A percentile compares a stretch with the other conserved stretches of the same genome.
phyloP scores from a whole-genome alignment of 495 filamentous ascomycete genomes.

The Xylaria scruposa region DNA sequence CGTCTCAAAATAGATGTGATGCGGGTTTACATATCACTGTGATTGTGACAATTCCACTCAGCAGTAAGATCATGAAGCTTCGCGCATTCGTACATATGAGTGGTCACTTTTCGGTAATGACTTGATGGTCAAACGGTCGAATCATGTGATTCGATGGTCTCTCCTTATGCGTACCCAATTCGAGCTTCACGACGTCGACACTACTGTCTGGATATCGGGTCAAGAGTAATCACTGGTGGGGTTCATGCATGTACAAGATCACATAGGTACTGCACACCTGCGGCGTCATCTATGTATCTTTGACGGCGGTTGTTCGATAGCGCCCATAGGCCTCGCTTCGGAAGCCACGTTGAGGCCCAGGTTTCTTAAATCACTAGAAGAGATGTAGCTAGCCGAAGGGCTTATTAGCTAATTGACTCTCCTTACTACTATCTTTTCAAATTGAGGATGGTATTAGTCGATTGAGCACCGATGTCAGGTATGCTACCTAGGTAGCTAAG shows the following conservation, averaged over 20 bases:
- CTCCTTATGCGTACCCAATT: neutral
- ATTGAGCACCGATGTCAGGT: neutral
- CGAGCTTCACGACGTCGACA: neutral
- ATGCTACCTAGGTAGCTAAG: neutral
- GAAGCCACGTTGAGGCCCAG: slow-evolving; percentile 32
- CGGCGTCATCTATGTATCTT: slow-evolving; percentile 29
- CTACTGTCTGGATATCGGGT: neutral
- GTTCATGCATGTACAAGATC: neutral
- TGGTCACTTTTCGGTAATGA: neutral
- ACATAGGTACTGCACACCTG: slow-evolving; percentile 10
- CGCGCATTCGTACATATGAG: neutral
- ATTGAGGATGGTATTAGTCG: neutral
- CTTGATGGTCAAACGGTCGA: neutral
- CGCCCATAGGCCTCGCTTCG: slow-evolving; percentile 38
- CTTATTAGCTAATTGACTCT: slow-evolving; percentile 2
- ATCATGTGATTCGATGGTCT: slow-evolving; percentile 4
- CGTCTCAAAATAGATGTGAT: neutral
- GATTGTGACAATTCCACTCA: neutral
- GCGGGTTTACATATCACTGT: neutral
- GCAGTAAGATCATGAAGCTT: neutral
- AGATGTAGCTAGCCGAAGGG: neutral
- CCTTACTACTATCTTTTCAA: neutral
- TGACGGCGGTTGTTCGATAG: slow-evolving; percentile 37
- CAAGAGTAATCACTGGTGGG: neutral
- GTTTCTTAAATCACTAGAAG: neutral